phyloP scores from a whole-genome alignment of 176 grass and related monocot genomes.

The Eleusine indica region DNA sequence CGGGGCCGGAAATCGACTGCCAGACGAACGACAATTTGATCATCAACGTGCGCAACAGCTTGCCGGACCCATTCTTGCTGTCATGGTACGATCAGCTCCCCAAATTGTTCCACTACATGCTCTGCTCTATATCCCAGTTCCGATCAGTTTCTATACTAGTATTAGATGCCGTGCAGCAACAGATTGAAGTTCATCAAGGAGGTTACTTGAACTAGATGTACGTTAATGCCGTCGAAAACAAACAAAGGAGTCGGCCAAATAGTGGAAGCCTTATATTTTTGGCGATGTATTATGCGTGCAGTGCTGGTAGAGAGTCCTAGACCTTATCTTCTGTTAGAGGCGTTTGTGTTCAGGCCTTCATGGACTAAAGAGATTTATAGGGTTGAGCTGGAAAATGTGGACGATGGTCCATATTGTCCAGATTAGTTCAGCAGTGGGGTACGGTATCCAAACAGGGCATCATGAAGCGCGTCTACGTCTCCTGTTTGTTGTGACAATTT shows the following conservation, averaged over 20 bases:
- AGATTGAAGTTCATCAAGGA: background rate
- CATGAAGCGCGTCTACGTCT: background rate
- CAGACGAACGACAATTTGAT: slow-evolving; percentile 76
- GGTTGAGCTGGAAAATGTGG: background rate
- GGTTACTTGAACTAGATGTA: background rate
- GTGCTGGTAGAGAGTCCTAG: background rate
- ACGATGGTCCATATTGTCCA: background rate
- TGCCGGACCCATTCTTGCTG: slow-evolving; percentile 71
- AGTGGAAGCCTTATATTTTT: background rate
- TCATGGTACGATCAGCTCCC: slow-evolving; percentile 57
- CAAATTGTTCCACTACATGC: background rate
- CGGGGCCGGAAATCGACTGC: slow-evolving; percentile 71
- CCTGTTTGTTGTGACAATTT: background rate
- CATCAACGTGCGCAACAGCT: slow-evolving; percentile 64
- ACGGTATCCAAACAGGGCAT: background rate
- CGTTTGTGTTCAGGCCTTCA: background rate
- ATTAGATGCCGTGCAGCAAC: background rate
- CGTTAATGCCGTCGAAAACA: background rate
- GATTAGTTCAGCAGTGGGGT: background rate
- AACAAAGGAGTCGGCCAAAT: background rate
- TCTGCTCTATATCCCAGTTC: background rate
- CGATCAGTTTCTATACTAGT: background rate
- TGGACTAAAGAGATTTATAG: background rate
- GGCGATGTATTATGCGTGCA: background rate
- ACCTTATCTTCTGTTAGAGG: background rate